Evolutionary conservation across 805 yeast genomes (phyloP).

Genomic region (Teunomyces funiuensis): DNA sequence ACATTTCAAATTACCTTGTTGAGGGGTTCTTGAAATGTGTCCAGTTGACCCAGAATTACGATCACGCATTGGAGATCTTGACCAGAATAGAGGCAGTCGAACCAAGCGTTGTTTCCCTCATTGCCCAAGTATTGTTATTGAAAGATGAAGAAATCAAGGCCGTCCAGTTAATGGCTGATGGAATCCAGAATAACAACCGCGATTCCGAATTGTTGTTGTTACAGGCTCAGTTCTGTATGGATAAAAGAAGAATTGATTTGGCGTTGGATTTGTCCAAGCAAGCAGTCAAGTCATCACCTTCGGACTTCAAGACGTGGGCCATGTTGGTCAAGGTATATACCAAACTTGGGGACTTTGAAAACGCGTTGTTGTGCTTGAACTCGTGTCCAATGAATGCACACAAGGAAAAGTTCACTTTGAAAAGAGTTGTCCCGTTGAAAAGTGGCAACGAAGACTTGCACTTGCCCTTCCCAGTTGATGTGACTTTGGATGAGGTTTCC

Average conservation of each 20-base stretch:
- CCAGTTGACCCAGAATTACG: conserved; percentile 63
- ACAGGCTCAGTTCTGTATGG: conserved; percentile 58
- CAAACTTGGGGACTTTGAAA: conserved; percentile 62
- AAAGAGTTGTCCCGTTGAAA: conserved; percentile 55
- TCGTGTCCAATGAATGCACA: conserved; percentile 81
- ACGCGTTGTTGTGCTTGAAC: conserved; percentile 69
- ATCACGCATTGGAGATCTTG: conserved; percentile 59
- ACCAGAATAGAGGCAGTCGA: conserved; percentile 50
- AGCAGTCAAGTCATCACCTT: conserved; percentile 72
- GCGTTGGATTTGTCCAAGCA: conserved; percentile 60
- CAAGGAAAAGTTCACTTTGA: conserved; percentile 63
- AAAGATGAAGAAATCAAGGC: conserved; percentile 63
- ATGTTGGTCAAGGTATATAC: conserved; percentile 63
- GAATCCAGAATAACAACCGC: conserved; percentile 49
- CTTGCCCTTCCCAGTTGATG: conserved; percentile 76
- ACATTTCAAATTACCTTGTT: conserved; percentile 65
- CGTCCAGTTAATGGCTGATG: conserved; percentile 49
- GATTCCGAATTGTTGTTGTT: conserved; percentile 54
- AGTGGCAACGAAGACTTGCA: conserved; percentile 56
- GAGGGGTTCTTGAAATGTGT: conserved; percentile 70
- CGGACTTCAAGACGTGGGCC: conserved; percentile 76
- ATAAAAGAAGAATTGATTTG: conserved; percentile 52
- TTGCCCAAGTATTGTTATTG: conserved; percentile 52
- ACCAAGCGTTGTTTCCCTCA: conserved; percentile 56
- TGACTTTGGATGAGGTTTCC: conserved; percentile 65